Percentiles rank a stretch among this genome's conserved stretches.
These are phyloP conservation scores for Schizothecium vesticola DNA, from an alignment of 495 filamentous ascomycete genomes.

Conservation along the genomic window DNA sequence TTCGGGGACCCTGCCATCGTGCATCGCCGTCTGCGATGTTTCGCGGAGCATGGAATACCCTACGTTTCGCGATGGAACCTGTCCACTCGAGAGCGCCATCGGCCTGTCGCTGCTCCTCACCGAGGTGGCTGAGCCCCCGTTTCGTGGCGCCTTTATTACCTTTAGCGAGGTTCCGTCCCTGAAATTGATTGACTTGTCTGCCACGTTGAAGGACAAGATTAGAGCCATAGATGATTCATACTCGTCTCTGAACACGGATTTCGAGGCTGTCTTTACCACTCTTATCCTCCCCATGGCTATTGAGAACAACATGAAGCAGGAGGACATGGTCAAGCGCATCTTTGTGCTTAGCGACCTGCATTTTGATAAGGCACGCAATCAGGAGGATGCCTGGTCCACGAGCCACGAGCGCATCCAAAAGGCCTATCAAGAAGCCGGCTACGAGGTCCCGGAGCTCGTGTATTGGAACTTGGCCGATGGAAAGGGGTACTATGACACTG, in stretches of 20 bases:
- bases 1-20: conserved; percentile 35
- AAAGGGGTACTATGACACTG: conserved; percentile 18
- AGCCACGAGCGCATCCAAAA: conserved; percentile 37
- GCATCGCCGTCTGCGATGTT: conserved; percentile 45
- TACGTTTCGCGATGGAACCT: conserved; percentile 33
- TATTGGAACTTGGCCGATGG: conserved; percentile 47
- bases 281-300: conserved; percentile 43
- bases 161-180: conserved; percentile 33
- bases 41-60: conserved; percentile 37
- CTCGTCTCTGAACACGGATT: conserved; percentile 39
- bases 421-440: conserved; percentile 36
- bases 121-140: conserved; percentile 38
- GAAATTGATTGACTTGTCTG: conserved; percentile 25
- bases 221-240: conserved; percentile 10
- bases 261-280: conserved; percentile 40
- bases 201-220: conserved; percentile 30
- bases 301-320: conserved; percentile 30
- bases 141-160: conserved; percentile 42
- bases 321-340: conserved; percentile 46
- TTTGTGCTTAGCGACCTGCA: conserved; percentile 49
- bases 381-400: conserved; percentile 23
- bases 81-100: conserved; percentile 42
- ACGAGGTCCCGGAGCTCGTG: conserved; percentile 44
- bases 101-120: conserved; percentile 44
- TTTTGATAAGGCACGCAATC: conserved; percentile 31